Conservation (phyloP, 116 monocot genomes). For the Posidonia oceanica region DNA sequence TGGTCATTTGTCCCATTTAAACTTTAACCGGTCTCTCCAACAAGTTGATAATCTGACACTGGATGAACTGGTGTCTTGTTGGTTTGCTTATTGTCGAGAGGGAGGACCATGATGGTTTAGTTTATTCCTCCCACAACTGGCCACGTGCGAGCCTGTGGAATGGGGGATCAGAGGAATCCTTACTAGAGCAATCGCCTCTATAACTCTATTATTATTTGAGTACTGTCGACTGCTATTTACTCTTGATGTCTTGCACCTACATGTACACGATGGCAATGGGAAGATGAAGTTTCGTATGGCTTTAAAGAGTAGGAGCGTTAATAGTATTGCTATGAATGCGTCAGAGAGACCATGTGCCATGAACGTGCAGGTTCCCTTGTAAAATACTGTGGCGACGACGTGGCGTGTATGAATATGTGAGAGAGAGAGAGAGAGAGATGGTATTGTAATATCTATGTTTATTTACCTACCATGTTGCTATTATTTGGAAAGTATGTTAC, state of each 20-base stretch:
- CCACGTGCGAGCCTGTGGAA: not conserved
- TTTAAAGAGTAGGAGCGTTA: not conserved
- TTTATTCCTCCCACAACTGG: not conserved
- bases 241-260: not conserved
- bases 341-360: conserved; percentile 4
- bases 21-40: not conserved
- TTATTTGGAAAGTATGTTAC: too few species aligned
- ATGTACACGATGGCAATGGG: not conserved
- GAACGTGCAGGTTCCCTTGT: conserved; percentile 2
- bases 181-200: too few species aligned
- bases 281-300: not conserved
- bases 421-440: too few species aligned
- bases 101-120: not conserved
- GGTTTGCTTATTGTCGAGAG: not conserved
- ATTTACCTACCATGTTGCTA: too few species aligned
- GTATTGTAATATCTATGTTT: too few species aligned
- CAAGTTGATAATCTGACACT: not conserved
- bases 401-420: too few species aligned
- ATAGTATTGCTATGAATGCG: not conserved
- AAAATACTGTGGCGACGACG: not conserved
- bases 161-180: not conserved
- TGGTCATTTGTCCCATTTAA: not conserved
- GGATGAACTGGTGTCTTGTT: not conserved
- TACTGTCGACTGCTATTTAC: not conserved
- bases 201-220: not conserved